Base-by-base conservation (phyloP, 805 yeast species). In the Ogataea paradorogensis region DNA sequence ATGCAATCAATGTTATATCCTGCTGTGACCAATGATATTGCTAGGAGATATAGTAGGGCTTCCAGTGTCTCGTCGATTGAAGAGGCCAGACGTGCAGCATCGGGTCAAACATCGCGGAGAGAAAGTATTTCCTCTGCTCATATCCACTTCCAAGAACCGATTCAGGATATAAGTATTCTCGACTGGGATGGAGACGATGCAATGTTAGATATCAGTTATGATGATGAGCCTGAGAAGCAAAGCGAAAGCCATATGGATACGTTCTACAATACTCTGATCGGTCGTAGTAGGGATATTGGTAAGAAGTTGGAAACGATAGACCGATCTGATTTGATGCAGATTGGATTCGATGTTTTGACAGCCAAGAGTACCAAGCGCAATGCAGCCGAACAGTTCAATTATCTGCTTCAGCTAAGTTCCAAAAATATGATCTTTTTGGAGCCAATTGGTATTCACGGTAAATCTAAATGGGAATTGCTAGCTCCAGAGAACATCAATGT, bases 1-100 rank as follows among this genome's bases (percentile, higher is more conserved):
- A 30, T 47, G 48, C 35, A 27, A 13, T 29, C 31, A 10, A 13
- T 41, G 16, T 32, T 47, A 28, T 30, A 33, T 23, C 36, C 47
- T 9, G 28, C 27, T 4, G n/a, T 18, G 14, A 22, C 27, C 4
- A 22, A 24, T 15, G 38, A 33, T 2, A 9, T 20, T 21, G 11
- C 31, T 2, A 30, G 48, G 13, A 37, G 44, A 14, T 27, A 25
- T 23, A 43, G 53, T 22, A 43, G 59, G 26, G 50, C 55, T 5
- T 55, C 60, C 18, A 47, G 53, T 32, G 54, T 51, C 9, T 47
- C 58, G 4, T 55, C 60, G 3, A 51, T 57, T 29, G 62, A 57
- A 48, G 47, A 42, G 16, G 59, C 51, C 15, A 47, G 62, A 49
- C 35, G 59, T 15, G 53, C 50, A 7, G 36, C 23, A 15, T 35